phyloP scores from a whole-genome alignment of 768 basidiomycete genomes.

The Coprinopsis cinerea region DNA sequence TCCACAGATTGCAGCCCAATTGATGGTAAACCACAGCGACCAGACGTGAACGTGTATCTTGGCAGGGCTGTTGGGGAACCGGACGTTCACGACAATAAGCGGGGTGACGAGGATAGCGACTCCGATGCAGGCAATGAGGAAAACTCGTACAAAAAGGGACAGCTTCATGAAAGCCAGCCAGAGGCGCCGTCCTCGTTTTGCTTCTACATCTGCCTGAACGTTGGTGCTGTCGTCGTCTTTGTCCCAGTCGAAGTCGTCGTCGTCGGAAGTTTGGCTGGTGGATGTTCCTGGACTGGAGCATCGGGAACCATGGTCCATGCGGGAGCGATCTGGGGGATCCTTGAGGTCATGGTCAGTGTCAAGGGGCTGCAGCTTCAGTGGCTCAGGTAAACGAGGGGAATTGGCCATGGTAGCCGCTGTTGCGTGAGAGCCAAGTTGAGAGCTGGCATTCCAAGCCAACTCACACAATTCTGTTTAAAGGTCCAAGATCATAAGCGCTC shows the following conservation, averaged over 20 bases:
- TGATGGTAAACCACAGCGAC: conserved; percentile 65
- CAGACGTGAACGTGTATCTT: conserved; percentile 54
- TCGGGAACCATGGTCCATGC: conserved; percentile 15
- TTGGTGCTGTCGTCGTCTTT: conserved; percentile 42
- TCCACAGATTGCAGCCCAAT: conserved; percentile 55
- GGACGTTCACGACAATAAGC: conserved; percentile 59
- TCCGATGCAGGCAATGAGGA: conserved; percentile 55
- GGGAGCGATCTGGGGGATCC: too few relatives aligned
- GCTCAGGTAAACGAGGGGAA: neutral
- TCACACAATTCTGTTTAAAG: too few relatives aligned
- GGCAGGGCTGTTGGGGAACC: conserved; percentile 44
- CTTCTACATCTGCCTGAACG: conserved; percentile 35
- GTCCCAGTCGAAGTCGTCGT: conserved; percentile 70
- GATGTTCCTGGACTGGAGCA: conserved; percentile 20
- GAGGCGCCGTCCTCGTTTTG: conserved; percentile 55
- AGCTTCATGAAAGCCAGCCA: conserved; percentile 67
- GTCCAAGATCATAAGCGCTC: too few relatives aligned
- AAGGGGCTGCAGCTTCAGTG: neutral
- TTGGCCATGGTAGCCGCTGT: neutral
- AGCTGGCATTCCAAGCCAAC: neutral
- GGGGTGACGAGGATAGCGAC: conserved; percentile 63
- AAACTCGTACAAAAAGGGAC: conserved; percentile 49
- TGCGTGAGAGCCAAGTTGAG: conserved; percentile 3
- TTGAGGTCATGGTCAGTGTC: conserved; percentile 17
- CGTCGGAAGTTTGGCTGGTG: conserved; percentile 45